A percentile compares a stretch with the other conserved stretches of the same genome.
These are phyloP conservation scores for Mortierella sp. DNA, from an alignment of 371 early-diverging fungal genomes.

Conservation along the genomic window DNA sequence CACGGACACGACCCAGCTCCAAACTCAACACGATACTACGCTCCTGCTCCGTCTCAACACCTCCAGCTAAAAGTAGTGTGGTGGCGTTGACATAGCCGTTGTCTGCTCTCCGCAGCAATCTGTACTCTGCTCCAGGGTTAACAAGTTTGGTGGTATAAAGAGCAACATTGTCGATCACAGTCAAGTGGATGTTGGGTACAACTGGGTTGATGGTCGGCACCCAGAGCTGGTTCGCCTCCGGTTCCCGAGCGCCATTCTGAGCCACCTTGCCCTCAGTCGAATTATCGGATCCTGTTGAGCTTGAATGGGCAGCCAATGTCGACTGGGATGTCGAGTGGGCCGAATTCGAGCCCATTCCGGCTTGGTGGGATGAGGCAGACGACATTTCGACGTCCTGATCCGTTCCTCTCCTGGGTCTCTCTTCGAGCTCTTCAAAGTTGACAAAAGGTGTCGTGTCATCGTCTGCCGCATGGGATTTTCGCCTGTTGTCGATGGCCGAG, in stretches of 20 bases:
- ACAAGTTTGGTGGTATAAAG: conserved; percentile 81
- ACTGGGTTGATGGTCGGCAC: conserved; percentile 65
- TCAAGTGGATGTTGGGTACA: conserved; percentile 78
- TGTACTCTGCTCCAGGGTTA: conserved; percentile 67
- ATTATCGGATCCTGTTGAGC: conserved; percentile 35
- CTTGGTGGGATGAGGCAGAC: neutral
- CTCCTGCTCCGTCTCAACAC: conserved; percentile 88
- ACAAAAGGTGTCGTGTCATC: conserved; percentile 57
- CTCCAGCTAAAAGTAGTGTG: conserved; percentile 87
- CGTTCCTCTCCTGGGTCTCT: conserved; percentile 32
- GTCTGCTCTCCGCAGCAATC: conserved; percentile 84
- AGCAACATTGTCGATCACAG: conserved; percentile 80
- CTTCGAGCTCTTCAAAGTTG: conserved; percentile 56
- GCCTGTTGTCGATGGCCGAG: conserved; percentile 19
- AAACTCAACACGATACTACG: conserved; percentile 89
- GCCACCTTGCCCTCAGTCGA: conserved; percentile 46
- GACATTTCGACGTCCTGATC: conserved; percentile 50
- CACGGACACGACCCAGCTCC: conserved; percentile 86
- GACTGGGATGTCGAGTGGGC: neutral
- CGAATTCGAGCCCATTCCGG: neutral
- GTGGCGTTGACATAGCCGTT: conserved; percentile 90
- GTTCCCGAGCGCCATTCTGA: conserved; percentile 58
- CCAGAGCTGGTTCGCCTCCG: conserved; percentile 58
- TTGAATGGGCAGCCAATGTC: neutral
- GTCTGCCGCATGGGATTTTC: conserved; percentile 49